These are phyloP conservation scores for Pichia pseudocactophila DNA, from an alignment of 805 yeast genomes.

Conservation along the genomic window DNA sequence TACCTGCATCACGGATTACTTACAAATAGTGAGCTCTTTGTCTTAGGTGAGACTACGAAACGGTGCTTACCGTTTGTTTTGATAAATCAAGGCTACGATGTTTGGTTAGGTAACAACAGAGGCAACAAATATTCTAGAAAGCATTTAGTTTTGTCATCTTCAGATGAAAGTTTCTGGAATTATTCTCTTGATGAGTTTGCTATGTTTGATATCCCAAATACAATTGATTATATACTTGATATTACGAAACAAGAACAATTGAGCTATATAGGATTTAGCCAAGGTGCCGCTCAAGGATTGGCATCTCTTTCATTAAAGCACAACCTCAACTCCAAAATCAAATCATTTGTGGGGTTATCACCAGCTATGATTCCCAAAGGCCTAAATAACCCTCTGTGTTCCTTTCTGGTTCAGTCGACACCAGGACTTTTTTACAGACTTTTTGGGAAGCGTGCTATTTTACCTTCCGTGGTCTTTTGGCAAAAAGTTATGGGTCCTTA, in stretches of 20 bases:
- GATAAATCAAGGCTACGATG: constrained; percentile 79
- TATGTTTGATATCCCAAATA: constrained; percentile 77
- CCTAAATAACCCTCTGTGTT: constrained; percentile 35
- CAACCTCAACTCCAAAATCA: constrained; percentile 46
- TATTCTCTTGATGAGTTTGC: constrained; percentile 91
- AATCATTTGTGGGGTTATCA: constrained; percentile 68
- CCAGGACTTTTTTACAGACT: constrained; percentile 63
- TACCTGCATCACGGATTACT: constrained; percentile 87
- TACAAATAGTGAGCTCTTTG: constrained; percentile 69
- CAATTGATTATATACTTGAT: constrained; percentile 61
- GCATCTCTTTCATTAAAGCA: constrained; percentile 68
- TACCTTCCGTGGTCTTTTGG: constrained; percentile 65
- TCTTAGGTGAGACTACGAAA: constrained; percentile 35
- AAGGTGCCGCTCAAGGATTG: constrained; percentile 90
- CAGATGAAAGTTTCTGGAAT: constrained; percentile 64
- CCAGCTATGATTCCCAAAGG: constrained; percentile 95
- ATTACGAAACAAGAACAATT: constrained; percentile 37
- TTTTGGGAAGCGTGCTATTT: constrained; percentile 65
- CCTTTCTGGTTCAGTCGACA: constrained; percentile 59
- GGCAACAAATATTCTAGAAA: constrained; percentile 89
- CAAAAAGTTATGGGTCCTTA: constrained; percentile 43
- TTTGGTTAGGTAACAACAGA: constrained; percentile 88
- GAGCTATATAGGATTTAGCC: constrained; percentile 81
- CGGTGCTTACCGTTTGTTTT: constrained; percentile 61
- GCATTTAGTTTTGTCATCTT: constrained; percentile 39